Conservation (phyloP, 257 asterid species). For the Solanum chilense region DNA sequence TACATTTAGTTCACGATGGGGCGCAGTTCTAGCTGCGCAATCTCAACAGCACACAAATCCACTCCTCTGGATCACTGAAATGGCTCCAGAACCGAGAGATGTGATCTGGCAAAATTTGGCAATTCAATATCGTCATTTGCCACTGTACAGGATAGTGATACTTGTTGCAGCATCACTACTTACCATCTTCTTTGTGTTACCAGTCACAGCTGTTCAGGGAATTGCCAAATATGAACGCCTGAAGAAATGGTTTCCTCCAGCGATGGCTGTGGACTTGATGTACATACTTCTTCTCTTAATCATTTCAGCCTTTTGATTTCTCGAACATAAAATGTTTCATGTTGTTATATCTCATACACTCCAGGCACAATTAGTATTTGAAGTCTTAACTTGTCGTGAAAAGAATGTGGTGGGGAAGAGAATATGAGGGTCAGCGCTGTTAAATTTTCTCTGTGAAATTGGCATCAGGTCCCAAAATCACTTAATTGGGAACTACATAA, state of each 20-base stretch:
- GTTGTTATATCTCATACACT: neutral
- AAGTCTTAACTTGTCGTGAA: neutral
- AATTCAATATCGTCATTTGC: conserved; percentile 39
- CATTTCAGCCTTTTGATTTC: neutral
- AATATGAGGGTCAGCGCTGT: neutral
- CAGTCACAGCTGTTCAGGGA: conserved; percentile 92
- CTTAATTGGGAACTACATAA: neutral
- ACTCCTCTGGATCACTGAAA: conserved; percentile 70
- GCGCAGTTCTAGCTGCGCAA: conserved; percentile 91
- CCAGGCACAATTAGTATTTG: neutral
- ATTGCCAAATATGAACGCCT: conserved; percentile 70
- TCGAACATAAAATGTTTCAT: neutral
- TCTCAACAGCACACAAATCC: conserved; percentile 89
- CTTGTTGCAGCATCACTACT: conserved; percentile 51
- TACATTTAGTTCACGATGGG: conserved; percentile 84
- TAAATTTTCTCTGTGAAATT: neutral
- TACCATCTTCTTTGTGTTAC: conserved; percentile 84
- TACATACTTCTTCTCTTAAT: conserved; percentile 19
- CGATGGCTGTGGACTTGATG: conserved; percentile 82
- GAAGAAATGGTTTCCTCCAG: conserved; percentile 92
- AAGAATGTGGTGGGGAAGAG: neutral
- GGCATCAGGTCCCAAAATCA: neutral
- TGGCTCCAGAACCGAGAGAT: conserved; percentile 96
- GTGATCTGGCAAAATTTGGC: conserved; percentile 75
- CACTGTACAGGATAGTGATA: conserved; percentile 49